Percentiles rank a stretch among this genome's conserved stretches.
These are phyloP conservation scores for Chloris gayana DNA, from an alignment of 176 grass and related monocot species.

Conservation along the genomic window DNA sequence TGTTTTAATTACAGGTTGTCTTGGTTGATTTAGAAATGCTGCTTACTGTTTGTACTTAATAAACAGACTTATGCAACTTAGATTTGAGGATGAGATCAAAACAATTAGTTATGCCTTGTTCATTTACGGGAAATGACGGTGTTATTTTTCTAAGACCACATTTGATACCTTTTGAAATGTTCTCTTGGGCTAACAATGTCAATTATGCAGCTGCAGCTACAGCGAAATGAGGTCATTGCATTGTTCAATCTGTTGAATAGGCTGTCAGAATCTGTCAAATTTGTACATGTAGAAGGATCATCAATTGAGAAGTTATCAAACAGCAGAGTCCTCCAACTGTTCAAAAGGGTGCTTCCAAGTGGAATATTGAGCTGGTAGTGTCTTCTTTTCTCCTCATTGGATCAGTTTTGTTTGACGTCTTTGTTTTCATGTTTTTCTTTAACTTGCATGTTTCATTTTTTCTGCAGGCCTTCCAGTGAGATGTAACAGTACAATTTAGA, in stretches of 20 bases:
- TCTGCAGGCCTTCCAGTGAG: conserved; percentile 28
- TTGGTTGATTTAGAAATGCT: neutral
- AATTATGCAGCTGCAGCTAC: conserved; percentile 75
- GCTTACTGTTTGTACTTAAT: neutral
- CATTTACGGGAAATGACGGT: neutral
- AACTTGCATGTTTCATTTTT: neutral
- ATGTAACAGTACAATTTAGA: conserved; percentile 2
- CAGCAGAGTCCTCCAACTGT: conserved; percentile 43
- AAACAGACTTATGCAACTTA: neutral
- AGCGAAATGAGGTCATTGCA: conserved; percentile 95
- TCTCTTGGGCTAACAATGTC: conserved; percentile 19
- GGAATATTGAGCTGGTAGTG: conserved; percentile 25
- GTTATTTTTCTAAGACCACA: neutral
- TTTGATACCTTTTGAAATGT: neutral
- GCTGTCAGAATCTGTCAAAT: conserved; percentile 91
- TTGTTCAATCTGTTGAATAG: conserved; percentile 92
- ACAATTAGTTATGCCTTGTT: no score
- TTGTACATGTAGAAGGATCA: conserved; percentile 75
- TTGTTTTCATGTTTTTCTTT: neutral
- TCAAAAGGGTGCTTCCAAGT: conserved; percentile 42
- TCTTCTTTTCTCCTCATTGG: neutral
- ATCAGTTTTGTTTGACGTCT: neutral
- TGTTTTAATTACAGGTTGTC: neutral
- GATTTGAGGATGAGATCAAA: neutral
- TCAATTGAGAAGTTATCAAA: conserved; percentile 63